Conservation (phyloP, 305 asterid genomes). For the Solanum aculeatissimum region DNA sequence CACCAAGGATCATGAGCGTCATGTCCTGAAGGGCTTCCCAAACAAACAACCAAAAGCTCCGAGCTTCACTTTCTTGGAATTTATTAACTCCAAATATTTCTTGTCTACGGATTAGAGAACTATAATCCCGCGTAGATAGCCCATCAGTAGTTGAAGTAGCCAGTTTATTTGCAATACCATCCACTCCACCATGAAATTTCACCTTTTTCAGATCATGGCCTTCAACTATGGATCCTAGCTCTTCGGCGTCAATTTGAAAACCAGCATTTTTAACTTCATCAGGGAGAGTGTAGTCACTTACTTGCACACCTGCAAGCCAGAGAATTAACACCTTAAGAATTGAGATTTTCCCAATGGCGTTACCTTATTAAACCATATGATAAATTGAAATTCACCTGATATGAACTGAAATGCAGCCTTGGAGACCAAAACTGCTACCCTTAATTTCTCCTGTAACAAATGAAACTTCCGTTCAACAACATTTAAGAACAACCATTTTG, state of each 20-base stretch:
- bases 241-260: slow-evolving; percentile 69
- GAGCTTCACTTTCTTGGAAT: slow-evolving; percentile 39
- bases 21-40: slow-evolving; percentile 91
- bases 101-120: slow-evolving; percentile 33
- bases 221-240: slow-evolving; percentile 72
- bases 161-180: slow-evolving; percentile 50
- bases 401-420: slow-evolving; percentile 87
- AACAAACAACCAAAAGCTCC: slow-evolving; percentile 69
- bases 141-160: slow-evolving; percentile 40
- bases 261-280: slow-evolving; percentile 58
- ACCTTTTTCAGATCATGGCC: slow-evolving; percentile 68
- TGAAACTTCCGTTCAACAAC: background rate
- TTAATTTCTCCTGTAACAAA: slow-evolving; percentile 58
- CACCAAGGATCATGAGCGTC: slow-evolving; percentile 90
- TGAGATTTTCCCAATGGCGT: background rate
- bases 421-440: slow-evolving; percentile 84
- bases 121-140: slow-evolving; percentile 26
- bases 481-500: background rate
- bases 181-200: slow-evolving; percentile 56
- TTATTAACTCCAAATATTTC: slow-evolving; percentile 50
- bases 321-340: background rate
- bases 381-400: slow-evolving; percentile 38
- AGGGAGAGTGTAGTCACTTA: slow-evolving; percentile 61
- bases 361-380: background rate
- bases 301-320: slow-evolving; percentile 46